Base-by-base conservation (phyloP, 2,329 filamentous ascomycete species). In the Sporothrix phasma region DNA sequence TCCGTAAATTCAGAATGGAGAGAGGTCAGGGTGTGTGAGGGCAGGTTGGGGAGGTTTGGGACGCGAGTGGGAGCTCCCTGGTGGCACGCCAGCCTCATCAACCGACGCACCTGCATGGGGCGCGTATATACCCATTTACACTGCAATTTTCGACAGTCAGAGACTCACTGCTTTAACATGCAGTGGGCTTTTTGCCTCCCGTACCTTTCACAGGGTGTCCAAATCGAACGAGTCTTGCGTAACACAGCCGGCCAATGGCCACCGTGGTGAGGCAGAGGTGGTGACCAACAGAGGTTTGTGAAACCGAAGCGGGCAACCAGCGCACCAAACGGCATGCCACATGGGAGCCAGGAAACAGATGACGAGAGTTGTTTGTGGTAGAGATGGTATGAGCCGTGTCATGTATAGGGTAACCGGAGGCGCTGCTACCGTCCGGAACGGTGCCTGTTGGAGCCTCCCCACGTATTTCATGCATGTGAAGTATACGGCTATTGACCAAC, bases 71-170 rank as follows among this genome's bases (percentile, higher is more conserved):
- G 51, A 29, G 61, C 26, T 45, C 19, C 41, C 24, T 47, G 13
- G 63, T 58, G 58, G 39, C 19, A 64, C 58, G 5, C 17, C 58
- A 61, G n/a, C 19, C 39, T 64, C 62, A 45, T 37, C 24, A 45
- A 54, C 37, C 5, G 37, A 29, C 31, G 10, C 22, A 45, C 22
- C n/a, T 61, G 22, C 45, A 26, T 3, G 59, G n/a, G 26, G 39
- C 7, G 15, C 17, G 26, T 31, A 19, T 53, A n/a, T 5, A 5
- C 31, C 31, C 26, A n/a, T 19, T 51, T 26, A 31, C 19, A 6
- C 26, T 51, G 46, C n/a, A 8, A n/a, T 5, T 31, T 19, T 34
- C 7, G 6, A 13, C 29, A 3, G 19, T 5, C 10, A 19, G 15
- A 41, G 6, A 13, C 5, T 22, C 43, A 5, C 37, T 37, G 22